Evolutionary conservation across 2,329 filamentous ascomycete genomes (phyloP), one percentile per base, ranked within the genome.

Genomic region (Cyanodermella asteris): DNA sequence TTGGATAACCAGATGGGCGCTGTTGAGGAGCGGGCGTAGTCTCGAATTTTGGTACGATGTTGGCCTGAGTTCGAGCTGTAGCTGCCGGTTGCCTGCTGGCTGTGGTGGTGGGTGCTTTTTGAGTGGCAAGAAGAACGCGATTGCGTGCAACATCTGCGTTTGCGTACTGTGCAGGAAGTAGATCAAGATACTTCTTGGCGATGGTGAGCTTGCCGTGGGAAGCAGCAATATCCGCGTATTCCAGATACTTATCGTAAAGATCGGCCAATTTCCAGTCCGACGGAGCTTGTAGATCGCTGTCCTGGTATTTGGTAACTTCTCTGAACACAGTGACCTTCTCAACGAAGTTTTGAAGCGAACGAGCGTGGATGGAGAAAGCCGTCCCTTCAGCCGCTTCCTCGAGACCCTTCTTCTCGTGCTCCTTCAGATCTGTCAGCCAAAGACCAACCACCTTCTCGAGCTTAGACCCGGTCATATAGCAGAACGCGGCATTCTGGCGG

Each of bases 251-350:
- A 45, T 81, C 72, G 48, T 97, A 97, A 26, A 97, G 56, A 3
- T 72, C 61, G 18, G 70, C 64, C 31, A 97, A 67, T 53, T 91
- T 93, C 84, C 84, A 97, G 38, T 72, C 77, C 2, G 71, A 70
- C 7, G 64, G 59, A 37, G 77, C 64, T 23, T 54, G 52, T 34
- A 66, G 65, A 42, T 93, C 81, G 6, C 53, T 50, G 44, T 97
- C 87, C 38, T 75, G 56, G 55, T 93, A 97, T 42, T 84, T 81
- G 33, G 81, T 82, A 21, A 93, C 82, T 37, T 87, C 67, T 27
- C 87, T 73, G 69, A 97, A 97, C 27, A 97, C 67, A 0, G 82
- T 91, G 23, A 97, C 87, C 59, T 97, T 97, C 53, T 97, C 87
- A 33, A 97, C 91, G 43, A 97, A 84, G 36, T 76, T 72, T 48